Percentiles rank a stretch among this genome's conserved stretches.
These are phyloP conservation scores for Clarireedia monteithiana DNA, from an alignment of 2,329 filamentous ascomycete species.

Conservation along the genomic window DNA sequence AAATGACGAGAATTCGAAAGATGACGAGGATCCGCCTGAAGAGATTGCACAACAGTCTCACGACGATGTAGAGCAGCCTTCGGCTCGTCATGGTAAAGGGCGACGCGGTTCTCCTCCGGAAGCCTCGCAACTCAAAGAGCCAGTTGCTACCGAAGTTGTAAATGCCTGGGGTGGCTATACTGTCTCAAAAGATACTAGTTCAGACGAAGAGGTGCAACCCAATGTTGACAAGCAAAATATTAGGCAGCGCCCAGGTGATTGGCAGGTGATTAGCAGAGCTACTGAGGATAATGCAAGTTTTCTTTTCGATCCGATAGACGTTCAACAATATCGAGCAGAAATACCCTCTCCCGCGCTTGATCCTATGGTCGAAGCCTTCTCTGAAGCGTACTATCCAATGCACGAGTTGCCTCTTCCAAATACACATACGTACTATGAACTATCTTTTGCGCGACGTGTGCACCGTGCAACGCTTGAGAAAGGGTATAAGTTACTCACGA, in stretches of 20 bases:
- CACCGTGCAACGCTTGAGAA: slow-evolving; percentile 58
- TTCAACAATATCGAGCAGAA: slow-evolving; percentile 24
- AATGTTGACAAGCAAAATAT: slow-evolving; percentile 12
- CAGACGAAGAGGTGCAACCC: slow-evolving; percentile 13
- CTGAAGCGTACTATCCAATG: slow-evolving; percentile 23
- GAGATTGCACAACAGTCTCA: slow-evolving; percentile 10
- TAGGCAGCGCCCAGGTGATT: slow-evolving; percentile 22
- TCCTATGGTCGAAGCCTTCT: slow-evolving; percentile 25
- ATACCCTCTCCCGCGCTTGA: slow-evolving; percentile 23
- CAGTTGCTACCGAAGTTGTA: background rate
- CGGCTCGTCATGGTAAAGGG: background rate
- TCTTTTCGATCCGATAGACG: slow-evolving; percentile 32
- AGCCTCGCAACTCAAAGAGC: background rate
- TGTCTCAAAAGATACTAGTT: slow-evolving; percentile 18
- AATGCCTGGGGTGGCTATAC: slow-evolving; percentile 19
- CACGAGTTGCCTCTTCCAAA: slow-evolving; percentile 36
- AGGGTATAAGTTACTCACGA: slow-evolving; percentile 49
- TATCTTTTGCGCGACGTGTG: slow-evolving; percentile 62
- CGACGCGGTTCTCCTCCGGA: slow-evolving; percentile 5
- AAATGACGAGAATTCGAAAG: slow-evolving; percentile 31
- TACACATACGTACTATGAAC: slow-evolving; percentile 56
- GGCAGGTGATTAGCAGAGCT: slow-evolving; percentile 44
- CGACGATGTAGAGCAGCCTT: background rate
- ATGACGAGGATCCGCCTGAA: slow-evolving; percentile 17
- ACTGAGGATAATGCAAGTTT: slow-evolving; percentile 48